Evolutionary conservation across 345 rosid genomes (phyloP), one percentile per base, ranked within the genome.

Genomic region (Eucalyptus paniculata): DNA sequence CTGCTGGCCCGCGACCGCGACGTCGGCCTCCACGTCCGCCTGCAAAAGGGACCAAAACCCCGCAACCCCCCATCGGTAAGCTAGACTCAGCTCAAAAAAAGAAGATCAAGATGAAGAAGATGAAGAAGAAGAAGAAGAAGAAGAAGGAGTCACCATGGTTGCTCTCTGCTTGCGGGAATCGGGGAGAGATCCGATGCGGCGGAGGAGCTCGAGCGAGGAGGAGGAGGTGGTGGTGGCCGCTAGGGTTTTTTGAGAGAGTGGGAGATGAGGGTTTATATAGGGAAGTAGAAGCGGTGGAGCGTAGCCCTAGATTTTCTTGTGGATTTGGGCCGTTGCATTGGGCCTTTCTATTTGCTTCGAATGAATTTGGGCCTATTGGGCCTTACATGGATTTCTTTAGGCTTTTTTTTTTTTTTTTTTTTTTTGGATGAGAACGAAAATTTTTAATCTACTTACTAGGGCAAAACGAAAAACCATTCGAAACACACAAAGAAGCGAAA

Each of bases 11-110:
- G 92, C 83, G 42, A 81, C 91, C 87, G 94, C 93, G 13, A 92
- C 92, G 51, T 92, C 95, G 13, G 93, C 50, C 49, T 91, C 95
- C 81, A 90, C 95, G 88, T 93, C 93, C 89, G 94, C 94, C 95
- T 91, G 87, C 50, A 34, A 56, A 37, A 18, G 26, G 4, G 69
- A 50, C 82, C 82, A 72, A 28, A 72, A 72, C 44, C 82, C 45
- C 26, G 40, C 54, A 0, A 17, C 21, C 82, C 8, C 26, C 82
- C 82, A 72, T 72, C 82, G 15, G 82, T 37, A 19, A 72, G 82
- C 45, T 11, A 37, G 11, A 19, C 45, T 72, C 42, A 40, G 16
- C 88, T 53, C 37, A 40, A 28, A 24, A 9, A 21, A n/a, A 17
- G 8, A 8, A 65, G 24, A 50, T 2, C 28, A 26, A 80, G 26